phyloP scores from a whole-genome alignment of 176 grass and related monocot genomes.

The Leersia perrieri region DNA sequence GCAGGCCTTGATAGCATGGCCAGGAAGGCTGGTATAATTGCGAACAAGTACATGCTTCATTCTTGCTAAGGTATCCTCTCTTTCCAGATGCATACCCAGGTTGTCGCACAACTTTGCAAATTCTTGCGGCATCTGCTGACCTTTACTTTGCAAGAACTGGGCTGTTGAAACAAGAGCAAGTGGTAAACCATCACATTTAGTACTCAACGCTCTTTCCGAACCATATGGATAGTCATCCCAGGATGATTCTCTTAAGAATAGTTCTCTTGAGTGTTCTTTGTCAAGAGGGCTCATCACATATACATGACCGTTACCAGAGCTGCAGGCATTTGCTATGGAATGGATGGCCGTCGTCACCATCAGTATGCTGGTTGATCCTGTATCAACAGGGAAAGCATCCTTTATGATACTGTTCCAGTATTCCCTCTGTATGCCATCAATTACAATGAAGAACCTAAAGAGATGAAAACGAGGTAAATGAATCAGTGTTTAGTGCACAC shows the following conservation, averaged over 20 bases:
- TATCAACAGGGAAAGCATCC: not conserved
- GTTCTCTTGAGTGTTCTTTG: not conserved
- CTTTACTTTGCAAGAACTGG: not conserved
- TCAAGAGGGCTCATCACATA: conserved; percentile 21
- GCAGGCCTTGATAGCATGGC: not conserved
- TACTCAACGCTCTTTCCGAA: not conserved
- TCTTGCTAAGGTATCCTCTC: not conserved
- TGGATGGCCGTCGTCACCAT: conserved; percentile 8
- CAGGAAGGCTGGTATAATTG: conserved; percentile 18
- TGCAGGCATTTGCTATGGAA: not conserved
- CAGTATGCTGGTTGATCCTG: not conserved
- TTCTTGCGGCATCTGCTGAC: not conserved
- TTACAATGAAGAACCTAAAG: conserved; percentile 28
- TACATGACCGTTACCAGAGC: not conserved
- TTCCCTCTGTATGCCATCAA: conserved; percentile 16
- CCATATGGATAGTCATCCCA: not conserved
- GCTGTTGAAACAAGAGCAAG: conserved; percentile 1
- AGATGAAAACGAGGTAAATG: not conserved
- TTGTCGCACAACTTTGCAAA: not conserved
- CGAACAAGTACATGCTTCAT: not conserved
- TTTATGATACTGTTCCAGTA: conserved; percentile 13
- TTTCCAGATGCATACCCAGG: not conserved
- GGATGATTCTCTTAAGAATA: not conserved
- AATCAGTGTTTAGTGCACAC: too few relatives aligned
- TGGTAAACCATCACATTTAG: conserved; percentile 26